phyloP scores from a whole-genome alignment of 179 eudicot genomes.

The Silene noctiflora region DNA sequence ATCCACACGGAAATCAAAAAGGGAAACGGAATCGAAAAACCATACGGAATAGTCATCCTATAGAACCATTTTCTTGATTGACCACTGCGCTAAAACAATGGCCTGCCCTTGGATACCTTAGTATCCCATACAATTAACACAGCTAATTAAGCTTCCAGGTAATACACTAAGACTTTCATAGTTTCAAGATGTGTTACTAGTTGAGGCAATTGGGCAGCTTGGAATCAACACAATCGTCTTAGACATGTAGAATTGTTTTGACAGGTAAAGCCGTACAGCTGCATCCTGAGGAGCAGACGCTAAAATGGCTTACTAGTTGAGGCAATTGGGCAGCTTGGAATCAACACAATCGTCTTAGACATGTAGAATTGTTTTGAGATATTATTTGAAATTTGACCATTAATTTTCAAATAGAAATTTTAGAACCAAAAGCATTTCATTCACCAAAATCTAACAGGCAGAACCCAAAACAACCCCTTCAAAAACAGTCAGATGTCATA shows the following conservation, averaged over 20 bases:
- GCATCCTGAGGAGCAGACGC: conserved; percentile 13
- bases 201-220: conserved; percentile 3
- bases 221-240: conserved; percentile 13
- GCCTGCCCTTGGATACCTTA: not conserved
- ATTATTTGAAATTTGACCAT: not conserved
- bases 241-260: not conserved
- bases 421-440: not conserved
- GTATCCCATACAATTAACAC: not conserved
- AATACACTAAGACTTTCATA: too few relatives aligned
- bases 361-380: not conserved
- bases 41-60: not conserved
- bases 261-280: not conserved
- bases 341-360: conserved; percentile 5
- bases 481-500: not conserved
- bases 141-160: not conserved
- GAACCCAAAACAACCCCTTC: conserved; percentile 9
- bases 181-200: not conserved
- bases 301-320: conserved; percentile 5
- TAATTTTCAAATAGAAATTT: not conserved
- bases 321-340: not conserved
- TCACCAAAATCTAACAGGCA: conserved; percentile 2
- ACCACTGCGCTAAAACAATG: too few relatives aligned
- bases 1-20: not conserved
- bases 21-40: not conserved
- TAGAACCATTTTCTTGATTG: not conserved